Evolutionary conservation across 768 basidiomycete species (phyloP), one percentile per base, ranked within the genome.

Genomic region (Gloeostereum incarnatum): DNA sequence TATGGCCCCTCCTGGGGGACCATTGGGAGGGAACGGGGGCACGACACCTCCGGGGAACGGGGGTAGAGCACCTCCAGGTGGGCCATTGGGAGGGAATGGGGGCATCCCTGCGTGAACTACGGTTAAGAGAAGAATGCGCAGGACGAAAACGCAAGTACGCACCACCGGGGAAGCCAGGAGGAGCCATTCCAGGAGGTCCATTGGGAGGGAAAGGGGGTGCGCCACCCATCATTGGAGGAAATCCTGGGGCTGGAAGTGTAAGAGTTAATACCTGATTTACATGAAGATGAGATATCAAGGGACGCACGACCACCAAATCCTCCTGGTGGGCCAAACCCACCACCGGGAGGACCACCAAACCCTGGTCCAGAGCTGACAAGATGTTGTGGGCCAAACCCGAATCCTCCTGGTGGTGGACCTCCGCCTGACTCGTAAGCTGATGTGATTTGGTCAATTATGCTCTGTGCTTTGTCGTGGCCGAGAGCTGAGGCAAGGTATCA

Each of bases 381-480:
- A 58, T 87, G 84, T 43, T 85, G 85, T 27, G 86, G 84, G 17
- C 84, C 84, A 48, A 88, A 88, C 6, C 84, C 84, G 45, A 89
- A 90, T 3, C 88, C 87, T 36, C 87, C 87, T 8, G 85, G 85
- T 47, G 88, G 88, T 27, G 87, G 88, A 2, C 85, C 85, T 36
- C 81, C 80, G 30, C 85, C 79, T 20, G 72, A 74, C 61, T 98
- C 94, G 53, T 94, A 96, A 18, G 86, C 81, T 16, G 85, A 80
- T 25, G 91, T 93, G 60, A 99, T 98, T 60, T 94, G 89, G 73
- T 99, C 94, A 56, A 99, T 98, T 57, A 98, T 91, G 51, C 66
- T 90, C 60, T 99, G 96, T 13, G 94, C 93, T 60, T 94, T 94
- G 72, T 98, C 93, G 61, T 97, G 91, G 40, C 85, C 85, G 40